These are phyloP conservation scores for Pythium brachiatum DNA, from an alignment of 352 stramenopile species.

Conservation along the genomic window DNA sequence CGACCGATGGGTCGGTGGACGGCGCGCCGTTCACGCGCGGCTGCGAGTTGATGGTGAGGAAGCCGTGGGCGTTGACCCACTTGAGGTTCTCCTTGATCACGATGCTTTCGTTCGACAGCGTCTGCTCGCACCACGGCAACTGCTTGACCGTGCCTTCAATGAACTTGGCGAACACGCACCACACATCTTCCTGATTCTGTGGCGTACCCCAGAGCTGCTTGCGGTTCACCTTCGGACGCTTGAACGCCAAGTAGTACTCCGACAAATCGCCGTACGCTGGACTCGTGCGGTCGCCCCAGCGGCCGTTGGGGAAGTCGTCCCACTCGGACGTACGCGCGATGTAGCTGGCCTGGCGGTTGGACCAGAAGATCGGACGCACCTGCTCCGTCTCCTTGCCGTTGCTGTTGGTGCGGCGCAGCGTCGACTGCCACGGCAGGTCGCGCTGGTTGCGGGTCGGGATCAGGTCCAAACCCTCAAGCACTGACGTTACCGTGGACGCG, in stretches of 20 bases:
- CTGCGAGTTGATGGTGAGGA: conserved; percentile 97
- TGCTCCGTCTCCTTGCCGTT: conserved; percentile 74
- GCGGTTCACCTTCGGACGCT: conserved; percentile 74
- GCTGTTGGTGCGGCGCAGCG: conserved; percentile 55
- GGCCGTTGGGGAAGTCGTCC: conserved; percentile 96
- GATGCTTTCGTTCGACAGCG: conserved; percentile 91
- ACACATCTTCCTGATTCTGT: conserved; percentile 87
- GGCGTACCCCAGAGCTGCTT: conserved; percentile 83
- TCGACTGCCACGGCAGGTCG: conserved; percentile 72
- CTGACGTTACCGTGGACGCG: conserved; percentile 79
- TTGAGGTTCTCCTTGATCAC: conserved; percentile 83
- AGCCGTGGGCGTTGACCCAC: conserved; percentile 86
- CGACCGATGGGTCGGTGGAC: conserved; percentile 89
- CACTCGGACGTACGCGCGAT: conserved; percentile 94
- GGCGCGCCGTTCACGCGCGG: conserved; percentile 87
- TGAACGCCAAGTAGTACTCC: conserved; percentile 92
- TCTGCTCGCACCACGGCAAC: conserved; percentile 96
- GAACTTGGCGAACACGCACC: conserved; percentile 92
- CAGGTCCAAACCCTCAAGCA: conserved; percentile 78
- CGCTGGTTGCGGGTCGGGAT: conserved; percentile 59
- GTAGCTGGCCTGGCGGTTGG: conserved; percentile 97
- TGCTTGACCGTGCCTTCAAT: conserved; percentile 80
- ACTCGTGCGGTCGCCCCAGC: conserved; percentile 94
- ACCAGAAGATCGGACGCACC: conserved; percentile 98
- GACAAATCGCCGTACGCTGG: conserved; percentile 95